A percentile compares a stretch with the other conserved stretches of the same genome.
These are phyloP conservation scores for Stramenopiles sp. DNA, from an alignment of 352 stramenopile genomes.

Conservation along the genomic window DNA sequence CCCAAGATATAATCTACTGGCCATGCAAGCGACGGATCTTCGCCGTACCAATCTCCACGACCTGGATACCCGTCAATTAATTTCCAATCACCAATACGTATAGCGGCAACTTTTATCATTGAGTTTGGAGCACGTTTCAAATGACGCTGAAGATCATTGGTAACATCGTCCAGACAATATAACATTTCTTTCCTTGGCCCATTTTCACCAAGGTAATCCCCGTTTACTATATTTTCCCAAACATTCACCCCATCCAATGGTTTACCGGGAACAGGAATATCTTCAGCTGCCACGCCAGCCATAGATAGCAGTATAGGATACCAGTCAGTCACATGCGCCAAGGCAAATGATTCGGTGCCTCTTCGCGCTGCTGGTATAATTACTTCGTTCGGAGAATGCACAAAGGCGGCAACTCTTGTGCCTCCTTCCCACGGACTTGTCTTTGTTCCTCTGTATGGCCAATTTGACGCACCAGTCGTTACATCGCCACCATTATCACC, in stretches of 20 bases:
- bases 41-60: neutral
- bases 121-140: neutral
- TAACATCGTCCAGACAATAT: neutral
- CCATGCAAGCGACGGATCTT: neutral
- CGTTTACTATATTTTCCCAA: neutral
- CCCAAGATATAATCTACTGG: neutral
- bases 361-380: neutral
- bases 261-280: neutral
- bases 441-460: neutral
- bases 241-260: slow-evolving; percentile 5
- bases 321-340: slow-evolving; percentile 5
- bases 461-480: slow-evolving; percentile 2
- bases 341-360: neutral
- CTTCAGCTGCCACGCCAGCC: neutral
- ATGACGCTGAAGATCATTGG: neutral
- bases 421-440: neutral
- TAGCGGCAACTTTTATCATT: neutral
- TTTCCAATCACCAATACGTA: slow-evolving; percentile 11
- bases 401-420: neutral
- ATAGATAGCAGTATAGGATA: neutral
- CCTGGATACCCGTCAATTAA: slow-evolving; percentile 9
- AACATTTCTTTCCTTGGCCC: neutral
- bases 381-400: neutral
- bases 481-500: neutral
- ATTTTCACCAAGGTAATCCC: neutral